These are phyloP conservation scores for Exophiala spinifera DNA, from an alignment of 2,329 filamentous ascomycete genomes.

Conservation along the genomic window DNA sequence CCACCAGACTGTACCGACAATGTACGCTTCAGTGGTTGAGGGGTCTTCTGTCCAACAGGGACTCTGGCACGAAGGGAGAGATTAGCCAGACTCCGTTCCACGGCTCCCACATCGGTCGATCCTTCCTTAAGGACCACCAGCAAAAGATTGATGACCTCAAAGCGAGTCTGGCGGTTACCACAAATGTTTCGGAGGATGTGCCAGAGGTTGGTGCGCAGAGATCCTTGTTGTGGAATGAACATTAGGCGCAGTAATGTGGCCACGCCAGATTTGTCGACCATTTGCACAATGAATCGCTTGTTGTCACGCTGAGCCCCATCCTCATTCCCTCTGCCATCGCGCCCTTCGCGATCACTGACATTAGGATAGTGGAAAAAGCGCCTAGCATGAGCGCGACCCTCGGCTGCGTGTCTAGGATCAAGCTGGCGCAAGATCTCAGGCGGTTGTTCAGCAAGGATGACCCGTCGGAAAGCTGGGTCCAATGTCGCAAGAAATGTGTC, in stretches of 20 bases:
- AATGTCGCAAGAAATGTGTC: slow-evolving; percentile 90
- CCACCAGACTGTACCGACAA: slow-evolving; percentile 57
- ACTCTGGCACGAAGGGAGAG: slow-evolving; percentile 88
- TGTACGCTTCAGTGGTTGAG: slow-evolving; percentile 73
- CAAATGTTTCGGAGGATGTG: slow-evolving; percentile 87
- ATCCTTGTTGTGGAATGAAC: slow-evolving; percentile 92
- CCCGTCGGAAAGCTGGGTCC: slow-evolving; percentile 76
- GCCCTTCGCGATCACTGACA: slow-evolving; percentile 41
- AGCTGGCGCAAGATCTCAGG: slow-evolving; percentile 81
- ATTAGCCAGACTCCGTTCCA: slow-evolving; percentile 92
- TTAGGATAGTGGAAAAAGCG: slow-evolving; percentile 55
- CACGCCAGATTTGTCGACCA: slow-evolving; percentile 93
- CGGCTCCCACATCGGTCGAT: slow-evolving; percentile 85
- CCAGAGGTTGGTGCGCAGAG: slow-evolving; percentile 78
- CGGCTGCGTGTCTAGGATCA: slow-evolving; percentile 79
- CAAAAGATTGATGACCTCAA: slow-evolving; percentile 88
- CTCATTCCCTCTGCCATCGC: slow-evolving; percentile 30
- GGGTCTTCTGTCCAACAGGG: slow-evolving; percentile 72
- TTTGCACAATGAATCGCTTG: slow-evolving; percentile 77
- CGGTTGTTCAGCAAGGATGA: slow-evolving; percentile 87
- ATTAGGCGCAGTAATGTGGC: slow-evolving; percentile 96
- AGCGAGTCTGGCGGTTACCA: slow-evolving; percentile 91
- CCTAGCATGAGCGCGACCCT: slow-evolving; percentile 71
- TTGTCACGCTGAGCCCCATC: slow-evolving; percentile 40
- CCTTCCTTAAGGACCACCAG: slow-evolving; percentile 94